Base-by-base conservation (phyloP, 768 basidiomycete species). In the Epithele typhae region DNA sequence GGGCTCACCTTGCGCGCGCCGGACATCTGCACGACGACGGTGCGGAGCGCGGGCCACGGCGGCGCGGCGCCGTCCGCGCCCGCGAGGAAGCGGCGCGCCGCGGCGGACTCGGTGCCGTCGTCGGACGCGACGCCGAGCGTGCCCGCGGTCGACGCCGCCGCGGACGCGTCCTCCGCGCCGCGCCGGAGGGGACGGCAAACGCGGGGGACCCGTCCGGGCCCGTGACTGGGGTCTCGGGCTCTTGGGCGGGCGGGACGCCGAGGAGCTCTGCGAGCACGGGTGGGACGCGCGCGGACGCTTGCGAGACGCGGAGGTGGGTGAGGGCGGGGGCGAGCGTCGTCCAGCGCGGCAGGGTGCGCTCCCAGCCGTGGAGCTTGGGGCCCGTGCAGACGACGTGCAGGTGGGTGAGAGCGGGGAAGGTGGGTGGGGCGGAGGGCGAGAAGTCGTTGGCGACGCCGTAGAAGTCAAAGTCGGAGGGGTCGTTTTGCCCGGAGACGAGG, bases 281-380 rank as follows among this genome's bases (percentile, higher is more conserved):
- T 34, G 32, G 36, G 21, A 52, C 37, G 42, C 43, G 46, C 21
- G 37, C 25, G 46, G 35, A 32, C 17, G 36, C 51, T 19, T 45
- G 46, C 11, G 46, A 52, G 30, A 52, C 32, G 25, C 46, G 51
- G 19, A 52, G 37, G 21, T 52, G 46, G 15, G 33, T 52, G 19
- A 48, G 11, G 19, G 32, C 42, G 3, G 51, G 51, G 9, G 51
- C 46, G 25, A 44, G 32, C 3, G 30, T 30, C 15, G 45, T 38
- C 51, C 51, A 52, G 14, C 19, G 46, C 30, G 42, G 51, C 17
- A 52, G 46, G 17, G 51, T 52, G 23, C 43, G 37, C 38, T 52
- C 38, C 51, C 51, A 52, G 3, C 40, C 45, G n/a, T 52, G 51
- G 25, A 52, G 46, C 43, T 52, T 52, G 17, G 42, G 43, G 11